Evolutionary conservation across 2,329 filamentous ascomycete genomes (phyloP).

Genomic region (Phialemoniopsis sp.): DNA sequence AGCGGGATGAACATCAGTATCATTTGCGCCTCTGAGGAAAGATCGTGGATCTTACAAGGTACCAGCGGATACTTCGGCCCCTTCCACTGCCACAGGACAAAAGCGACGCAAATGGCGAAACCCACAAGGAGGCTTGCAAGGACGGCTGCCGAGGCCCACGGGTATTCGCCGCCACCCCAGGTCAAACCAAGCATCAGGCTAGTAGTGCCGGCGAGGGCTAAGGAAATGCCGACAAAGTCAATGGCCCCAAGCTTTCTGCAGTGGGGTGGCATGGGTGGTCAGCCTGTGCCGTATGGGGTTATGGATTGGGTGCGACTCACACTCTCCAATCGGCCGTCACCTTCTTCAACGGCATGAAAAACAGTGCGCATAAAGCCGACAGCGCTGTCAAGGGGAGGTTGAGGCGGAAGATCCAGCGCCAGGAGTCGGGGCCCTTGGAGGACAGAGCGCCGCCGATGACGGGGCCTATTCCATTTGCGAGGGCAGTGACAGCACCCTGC

Average conservation of each 20-base stretch:
- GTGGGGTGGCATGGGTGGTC: neutral
- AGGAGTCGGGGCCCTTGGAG: conserved; percentile 37
- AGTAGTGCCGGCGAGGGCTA: conserved; percentile 40
- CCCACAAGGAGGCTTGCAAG: conserved; percentile 51
- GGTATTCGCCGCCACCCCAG: conserved; percentile 56
- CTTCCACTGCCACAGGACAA: conserved; percentile 49
- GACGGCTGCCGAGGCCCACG: conserved; percentile 51
- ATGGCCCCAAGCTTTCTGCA: conserved; percentile 42
- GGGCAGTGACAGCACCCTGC: conserved; percentile 43
- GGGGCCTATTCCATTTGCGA: conserved; percentile 50
- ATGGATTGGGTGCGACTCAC: conserved; percentile 18
- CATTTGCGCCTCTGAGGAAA: conserved; percentile 9
- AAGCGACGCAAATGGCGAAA: conserved; percentile 35
- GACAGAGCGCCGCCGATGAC: conserved; percentile 48
- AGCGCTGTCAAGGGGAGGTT: conserved; percentile 48
- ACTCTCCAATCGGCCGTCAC: conserved; percentile 46
- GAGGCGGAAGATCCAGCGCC: conserved; percentile 50
- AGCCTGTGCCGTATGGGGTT: neutral
- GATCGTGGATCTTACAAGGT: conserved; percentile 26
- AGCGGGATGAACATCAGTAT: neutral
- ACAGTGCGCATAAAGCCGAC: conserved; percentile 40
- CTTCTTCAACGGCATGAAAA: conserved; percentile 53
- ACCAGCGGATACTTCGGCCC: conserved; percentile 42
- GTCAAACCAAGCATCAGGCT: conserved; percentile 46
- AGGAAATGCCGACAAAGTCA: conserved; percentile 42